Base-by-base conservation (phyloP, 2,329 filamentous ascomycete genomes). In the Cercospora janseana region DNA sequence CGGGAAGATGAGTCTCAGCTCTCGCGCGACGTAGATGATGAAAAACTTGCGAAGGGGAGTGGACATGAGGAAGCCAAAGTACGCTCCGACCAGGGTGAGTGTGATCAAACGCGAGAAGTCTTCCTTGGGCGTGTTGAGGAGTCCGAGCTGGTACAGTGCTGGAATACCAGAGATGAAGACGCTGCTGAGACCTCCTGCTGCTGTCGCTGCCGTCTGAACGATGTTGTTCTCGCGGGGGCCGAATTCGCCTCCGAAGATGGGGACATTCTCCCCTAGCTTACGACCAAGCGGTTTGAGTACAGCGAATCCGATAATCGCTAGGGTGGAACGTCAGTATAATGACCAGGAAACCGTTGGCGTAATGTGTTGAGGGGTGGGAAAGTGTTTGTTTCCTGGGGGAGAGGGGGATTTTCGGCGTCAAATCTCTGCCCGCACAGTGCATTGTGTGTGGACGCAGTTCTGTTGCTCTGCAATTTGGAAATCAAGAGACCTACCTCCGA, bases 211-310 rank as follows among this genome's bases (percentile, higher is more conserved):
- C 2, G 80, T 80, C 62, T 83, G 80, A 48, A 81, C 71, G 59
- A 82, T 82, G 59, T 77, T 80, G 70, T 83, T 83, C 63, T 83
- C 80, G 58, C 80, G 78, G 7, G 80, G 80, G 1, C 80, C 80
- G 53, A 83, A 82, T 23, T 65, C 65, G 2, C 74, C 75, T 16
- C 79, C 79, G 6, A 83, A 67, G 32, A 77, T 69, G 2, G 79
- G 78, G 43, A 80, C 68, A 31, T 69, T 70, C 34, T 69, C 66
- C 8, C 74, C 73, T 15, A 78, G 63, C 6, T 73, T 66, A 56
- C 72, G 76, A 9, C 74, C 75, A n/a, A 80, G 66, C 50, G 78
- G 68, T 57, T 79, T 78, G 60, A 82, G 69, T 54, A 83, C 72
- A 4, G 76, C 79, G 52, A 80, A 83, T 35, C 80, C 80, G 53